Conservation (phyloP, 1,139 yeast species). For the Pichia sp. region DNA sequence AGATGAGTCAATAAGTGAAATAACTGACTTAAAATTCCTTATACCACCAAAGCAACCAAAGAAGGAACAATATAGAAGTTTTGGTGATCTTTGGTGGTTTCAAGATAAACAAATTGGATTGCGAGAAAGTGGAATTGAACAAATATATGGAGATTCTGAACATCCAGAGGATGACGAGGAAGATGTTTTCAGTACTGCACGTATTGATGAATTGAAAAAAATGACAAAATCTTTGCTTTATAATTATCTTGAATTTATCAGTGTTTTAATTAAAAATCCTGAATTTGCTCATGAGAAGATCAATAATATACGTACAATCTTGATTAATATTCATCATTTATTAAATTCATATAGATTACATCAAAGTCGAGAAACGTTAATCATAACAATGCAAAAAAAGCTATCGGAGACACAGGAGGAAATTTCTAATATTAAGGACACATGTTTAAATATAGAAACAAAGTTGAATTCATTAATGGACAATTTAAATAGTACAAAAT, state of each 20-base stretch:
- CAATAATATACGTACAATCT: slow-evolving; percentile 43
- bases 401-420: slow-evolving; percentile 39
- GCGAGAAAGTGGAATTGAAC: slow-evolving; percentile 46
- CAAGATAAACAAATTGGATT: slow-evolving; percentile 50
- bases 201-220: slow-evolving; percentile 48
- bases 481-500: slow-evolving; percentile 14
- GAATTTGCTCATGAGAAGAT: slow-evolving; percentile 40
- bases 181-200: slow-evolving; percentile 38
- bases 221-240: slow-evolving; percentile 49
- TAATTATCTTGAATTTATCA: slow-evolving; percentile 47
- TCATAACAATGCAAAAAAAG: slow-evolving; percentile 43
- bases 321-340: slow-evolving; percentile 51
- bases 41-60: slow-evolving; percentile 44
- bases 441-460: slow-evolving; percentile 33
- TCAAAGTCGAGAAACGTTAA: slow-evolving; percentile 53
- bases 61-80: slow-evolving; percentile 47
- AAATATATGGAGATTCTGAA: slow-evolving; percentile 34
- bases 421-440: slow-evolving; percentile 37
- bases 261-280: slow-evolving; percentile 46
- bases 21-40: slow-evolving; percentile 38
- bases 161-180: slow-evolving; percentile 31
- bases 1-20: slow-evolving; percentile 24
- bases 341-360: slow-evolving; percentile 53
- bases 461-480: slow-evolving; percentile 31
- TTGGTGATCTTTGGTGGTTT: slow-evolving; percentile 55